Evolutionary conservation across 805 yeast genomes (phyloP), one percentile per base, ranked within the genome.

Genomic region (Hanseniaspora guilliermondii): DNA sequence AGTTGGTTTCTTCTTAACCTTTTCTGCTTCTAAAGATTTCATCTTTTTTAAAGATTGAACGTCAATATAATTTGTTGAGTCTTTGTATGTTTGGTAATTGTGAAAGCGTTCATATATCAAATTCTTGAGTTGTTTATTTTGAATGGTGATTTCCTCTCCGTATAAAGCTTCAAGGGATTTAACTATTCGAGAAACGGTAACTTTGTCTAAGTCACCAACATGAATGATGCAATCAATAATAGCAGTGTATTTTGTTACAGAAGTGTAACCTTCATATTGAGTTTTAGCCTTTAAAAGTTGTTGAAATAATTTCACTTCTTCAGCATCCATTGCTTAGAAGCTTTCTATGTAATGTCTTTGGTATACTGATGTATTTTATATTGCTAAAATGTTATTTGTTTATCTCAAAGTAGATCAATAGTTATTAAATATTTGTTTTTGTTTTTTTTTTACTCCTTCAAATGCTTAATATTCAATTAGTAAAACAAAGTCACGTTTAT

Each of bases 21-120:
- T 38, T 30, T 27, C 27, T 6, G 17, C 7, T 11, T 48, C 33
- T 38, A 12, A 38, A 27, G 21, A 3, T 25, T 25, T 16, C 24
- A 17, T 36, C 24, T 19, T 32, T 30, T n/a, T 35, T 35, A 24
- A 32, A 32, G 33, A 6, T 21, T 35, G n/a, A 35, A 14, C 19
- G 6, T 46, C 33, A 2, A 17, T 39, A 21, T 12, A 12, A 5
- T 39, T 22, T 9, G 42, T 14, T 14, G 42, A 39, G 6, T 41
- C 35, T 14, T 49, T 33, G 7, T 32, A n/a, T 16, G 16, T 5
- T 36, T 50, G 47, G 21, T 24, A 50, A 4, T 33, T n/a, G 19
- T 42, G 27, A 36, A 50, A 50, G n/a, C 54, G 37, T 14, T 50
- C 54, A 33, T 50, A 50, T n/a, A 50, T 42, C 7, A 50, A 24